Base-by-base conservation (phyloP, 805 yeast species). In the Metschnikowia sp. region DNA sequence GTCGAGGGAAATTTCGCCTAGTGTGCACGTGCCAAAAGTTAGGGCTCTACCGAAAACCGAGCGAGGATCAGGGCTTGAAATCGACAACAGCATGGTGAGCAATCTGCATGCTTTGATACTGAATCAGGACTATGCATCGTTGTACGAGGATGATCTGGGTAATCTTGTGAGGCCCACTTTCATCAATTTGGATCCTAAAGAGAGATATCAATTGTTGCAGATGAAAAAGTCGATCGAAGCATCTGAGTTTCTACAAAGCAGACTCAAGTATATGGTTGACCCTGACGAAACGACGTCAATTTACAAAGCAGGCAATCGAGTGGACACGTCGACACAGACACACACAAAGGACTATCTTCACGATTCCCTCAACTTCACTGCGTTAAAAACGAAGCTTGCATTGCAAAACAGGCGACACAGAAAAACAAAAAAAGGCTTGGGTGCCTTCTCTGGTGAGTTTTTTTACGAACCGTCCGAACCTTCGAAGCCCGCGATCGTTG, bases 261-360 rank as follows among this genome's bases (percentile, higher is more conserved):
- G 66, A 46, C 57, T 70, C 39, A 71, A 66, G 54, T 70, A 70
- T 41, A 71, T 66, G 72, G 60, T 69, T 7, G 63, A 73, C 47
- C 76, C 77, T 0, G 59, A 63, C 37, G 76, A 73, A 50, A 70
- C 76, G 4, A 44, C 48, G 4, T 64, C 69, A 3, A 31, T 52
- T 3, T 33, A 46, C 29, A 49, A 37, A 22, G 42, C 54, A 8
- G 32, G 32, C 22, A 66, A 65, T 42, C 62, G 61, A 47, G 75
- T 72, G 4, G 76, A 73, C 47, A 64, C 72, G 1, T 47, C 72
- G 8, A 73, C 77, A 6, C 77, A 73, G 51, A 73, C 77, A 2
- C 70, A 64, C 41, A 65, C 67, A 47, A 32, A 51, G 31, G 58
- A 61, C 38, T 68, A 57, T 32, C 57, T 72, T 36, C 57, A 62